Evolutionary conservation across 345 rosid genomes (phyloP).

Genomic region (Gynandropsis gynandra): DNA sequence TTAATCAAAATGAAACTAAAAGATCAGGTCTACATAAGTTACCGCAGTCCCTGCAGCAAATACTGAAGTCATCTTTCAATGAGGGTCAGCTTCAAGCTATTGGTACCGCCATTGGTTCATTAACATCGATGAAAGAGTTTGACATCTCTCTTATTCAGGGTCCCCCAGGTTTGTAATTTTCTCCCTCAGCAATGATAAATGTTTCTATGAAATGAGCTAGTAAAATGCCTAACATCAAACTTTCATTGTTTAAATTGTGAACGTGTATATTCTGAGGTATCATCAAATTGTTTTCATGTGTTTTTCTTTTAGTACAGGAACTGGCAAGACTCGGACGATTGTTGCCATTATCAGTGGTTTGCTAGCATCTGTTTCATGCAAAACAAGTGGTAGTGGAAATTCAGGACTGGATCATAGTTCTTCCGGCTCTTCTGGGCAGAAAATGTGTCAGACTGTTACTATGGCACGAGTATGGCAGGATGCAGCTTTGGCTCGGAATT

Average conservation of each 20-base stretch:
- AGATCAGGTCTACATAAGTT: conserved; percentile 39
- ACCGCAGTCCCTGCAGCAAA: conserved; percentile 55
- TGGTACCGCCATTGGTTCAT: conserved; percentile 47
- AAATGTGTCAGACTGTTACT: conserved; percentile 59
- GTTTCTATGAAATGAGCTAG: conserved; percentile 2
- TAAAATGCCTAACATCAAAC: not conserved
- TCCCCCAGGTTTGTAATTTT: conserved; percentile 69
- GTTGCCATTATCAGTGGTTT: conserved; percentile 85
- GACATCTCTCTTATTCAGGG: conserved; percentile 93
- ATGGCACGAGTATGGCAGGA: conserved; percentile 92
- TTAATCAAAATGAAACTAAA: conserved; percentile 30
- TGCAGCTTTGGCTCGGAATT: conserved; percentile 86
- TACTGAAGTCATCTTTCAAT: conserved; percentile 71
- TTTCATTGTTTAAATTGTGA: not conserved
- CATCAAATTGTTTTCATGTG: not conserved
- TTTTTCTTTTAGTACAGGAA: conserved; percentile 41
- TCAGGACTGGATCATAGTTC: conserved; percentile 35
- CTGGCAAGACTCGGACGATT: conserved; percentile 94
- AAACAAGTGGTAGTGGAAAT: conserved; percentile 30
- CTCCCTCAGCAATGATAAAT: conserved; percentile 1
- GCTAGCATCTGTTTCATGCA: conserved; percentile 49
- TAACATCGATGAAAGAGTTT: conserved; percentile 42
- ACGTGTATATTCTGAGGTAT: not conserved
- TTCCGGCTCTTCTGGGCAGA: conserved; percentile 38
- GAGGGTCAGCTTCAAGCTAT: conserved; percentile 86